A percentile compares a stretch with the other conserved stretches of the same genome.
Conservation (phyloP, 306 rosid species). For the Quercus dentata region DNA sequence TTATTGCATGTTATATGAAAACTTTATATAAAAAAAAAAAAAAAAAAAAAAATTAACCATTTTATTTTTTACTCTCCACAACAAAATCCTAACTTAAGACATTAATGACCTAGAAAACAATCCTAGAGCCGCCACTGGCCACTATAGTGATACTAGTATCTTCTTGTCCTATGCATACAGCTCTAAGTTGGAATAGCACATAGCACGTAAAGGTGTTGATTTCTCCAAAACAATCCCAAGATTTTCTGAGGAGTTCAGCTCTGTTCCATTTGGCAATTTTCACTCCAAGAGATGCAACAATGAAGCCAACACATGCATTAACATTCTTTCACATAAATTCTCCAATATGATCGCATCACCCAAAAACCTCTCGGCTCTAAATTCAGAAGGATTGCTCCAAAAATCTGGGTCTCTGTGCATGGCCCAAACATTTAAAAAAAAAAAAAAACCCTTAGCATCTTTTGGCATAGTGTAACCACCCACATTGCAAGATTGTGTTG, state of each 20-base stretch:
- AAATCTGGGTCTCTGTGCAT: conserved; percentile 27
- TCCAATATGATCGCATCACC: background rate
- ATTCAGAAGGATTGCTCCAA: conserved; percentile 23
- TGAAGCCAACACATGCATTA: conserved; percentile 1
- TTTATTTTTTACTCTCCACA: too few relatives aligned
- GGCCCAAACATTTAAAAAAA: conserved; percentile 13
- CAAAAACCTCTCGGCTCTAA: conserved; percentile 21
- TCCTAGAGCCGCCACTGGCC: too few relatives aligned
- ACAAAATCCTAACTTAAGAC: too few relatives aligned
- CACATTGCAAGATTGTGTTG: too few relatives aligned
- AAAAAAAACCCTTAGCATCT: conserved; percentile 5
- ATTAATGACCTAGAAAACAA: too few relatives aligned
- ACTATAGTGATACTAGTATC: too few relatives aligned
- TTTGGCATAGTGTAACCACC: conserved; percentile 28
- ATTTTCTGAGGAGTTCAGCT: conserved; percentile 1
- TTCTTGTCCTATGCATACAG: background rate
- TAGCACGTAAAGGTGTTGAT: conserved; percentile 1
- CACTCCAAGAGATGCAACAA: conserved; percentile 33
- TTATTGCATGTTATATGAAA: too few relatives aligned
- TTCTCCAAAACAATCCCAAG: conserved; percentile 24
- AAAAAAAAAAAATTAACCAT: too few relatives aligned
- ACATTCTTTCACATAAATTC: conserved; percentile 20
- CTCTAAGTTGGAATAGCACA: conserved; percentile 8
- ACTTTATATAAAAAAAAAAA: too few relatives aligned
- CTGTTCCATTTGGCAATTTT: conserved; percentile 5